phyloP scores from a whole-genome alignment of 2,329 filamentous ascomycete genomes.

The Neocucurbitaria cava region DNA sequence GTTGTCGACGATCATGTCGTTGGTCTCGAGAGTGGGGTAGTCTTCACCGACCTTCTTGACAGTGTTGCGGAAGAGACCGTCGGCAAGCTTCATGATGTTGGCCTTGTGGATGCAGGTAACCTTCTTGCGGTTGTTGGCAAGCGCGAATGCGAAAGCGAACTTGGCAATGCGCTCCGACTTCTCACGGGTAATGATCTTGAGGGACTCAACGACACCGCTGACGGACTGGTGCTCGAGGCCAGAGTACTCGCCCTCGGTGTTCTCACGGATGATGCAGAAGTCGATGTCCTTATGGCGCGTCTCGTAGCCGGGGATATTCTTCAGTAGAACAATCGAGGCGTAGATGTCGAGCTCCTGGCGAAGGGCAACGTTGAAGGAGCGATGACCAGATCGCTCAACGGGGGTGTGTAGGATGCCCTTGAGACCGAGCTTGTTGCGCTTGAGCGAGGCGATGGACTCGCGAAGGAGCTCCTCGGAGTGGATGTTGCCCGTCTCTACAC shows the following conservation, averaged over 20 bases:
- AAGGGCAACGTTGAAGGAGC: constrained; percentile 99
- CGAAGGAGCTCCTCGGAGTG: constrained; percentile 94
- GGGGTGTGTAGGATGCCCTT: constrained; percentile 99
- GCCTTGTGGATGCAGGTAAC: constrained; percentile 99
- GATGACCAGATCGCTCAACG: constrained; percentile 94
- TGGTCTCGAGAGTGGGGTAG: constrained; percentile 92
- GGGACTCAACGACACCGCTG: constrained; percentile 92
- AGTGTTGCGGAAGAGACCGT: constrained; percentile 97
- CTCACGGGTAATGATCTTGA: constrained; percentile 99
- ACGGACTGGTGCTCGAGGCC: constrained; percentile 99
- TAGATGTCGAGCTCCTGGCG: constrained; percentile 99
- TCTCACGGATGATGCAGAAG: constrained; percentile 99
- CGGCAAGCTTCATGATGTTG: constrained; percentile 99
- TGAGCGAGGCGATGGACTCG: constrained; percentile 92
- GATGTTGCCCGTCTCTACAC: constrained; percentile 83
- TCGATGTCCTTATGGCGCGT: constrained; percentile 98
- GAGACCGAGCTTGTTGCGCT: constrained; percentile 97
- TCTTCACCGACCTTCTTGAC: constrained; percentile 93
- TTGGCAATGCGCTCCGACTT: constrained; percentile 99
- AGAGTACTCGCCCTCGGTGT: constrained; percentile 99
- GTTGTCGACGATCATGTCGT: constrained; percentile 99
- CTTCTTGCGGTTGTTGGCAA: constrained; percentile 99
- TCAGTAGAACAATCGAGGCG: constrained; percentile 95
- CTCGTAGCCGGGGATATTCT: constrained; percentile 99
- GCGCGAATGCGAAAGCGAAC: constrained; percentile 96